Evolutionary conservation across 495 filamentous ascomycete genomes (phyloP).

Genomic region (Filosporella fistucella): DNA sequence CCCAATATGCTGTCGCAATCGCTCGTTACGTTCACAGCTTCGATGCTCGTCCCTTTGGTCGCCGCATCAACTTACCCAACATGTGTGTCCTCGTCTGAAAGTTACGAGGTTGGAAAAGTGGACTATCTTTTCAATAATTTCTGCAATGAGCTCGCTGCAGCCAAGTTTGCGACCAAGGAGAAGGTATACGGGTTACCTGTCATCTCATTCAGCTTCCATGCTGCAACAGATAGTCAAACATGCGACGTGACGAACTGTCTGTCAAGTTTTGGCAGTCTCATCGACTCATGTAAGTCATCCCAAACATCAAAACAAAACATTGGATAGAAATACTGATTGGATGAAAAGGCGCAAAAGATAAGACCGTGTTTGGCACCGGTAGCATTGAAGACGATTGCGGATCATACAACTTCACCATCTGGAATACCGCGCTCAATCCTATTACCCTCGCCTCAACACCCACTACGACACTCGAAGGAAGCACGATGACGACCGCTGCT

Average conservation of each 20-base stretch:
- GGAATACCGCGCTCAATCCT: constrained; percentile 1
- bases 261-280: background rate
- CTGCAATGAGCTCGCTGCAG: background rate
- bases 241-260: constrained; percentile 2
- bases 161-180: background rate
- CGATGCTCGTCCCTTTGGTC: background rate
- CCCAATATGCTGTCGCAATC: constrained; percentile 4
- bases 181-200: background rate
- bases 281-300: constrained; percentile 3
- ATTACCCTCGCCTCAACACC: background rate
- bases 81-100: background rate
- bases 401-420: constrained; percentile 7
- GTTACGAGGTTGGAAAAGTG: background rate
- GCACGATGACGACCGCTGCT: background rate
- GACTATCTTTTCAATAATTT: constrained; percentile 3
- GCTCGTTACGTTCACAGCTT: background rate
- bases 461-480: background rate
- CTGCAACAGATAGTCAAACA: background rate
- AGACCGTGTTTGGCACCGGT: constrained; percentile 2
- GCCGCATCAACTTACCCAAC: background rate
- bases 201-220: background rate
- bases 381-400: constrained; percentile 1
- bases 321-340: background rate
- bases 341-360: background rate
- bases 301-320: no score